Evolutionary conservation across 2,329 filamentous ascomycete species (phyloP).

Genomic region (Colletotrichum musicola): DNA sequence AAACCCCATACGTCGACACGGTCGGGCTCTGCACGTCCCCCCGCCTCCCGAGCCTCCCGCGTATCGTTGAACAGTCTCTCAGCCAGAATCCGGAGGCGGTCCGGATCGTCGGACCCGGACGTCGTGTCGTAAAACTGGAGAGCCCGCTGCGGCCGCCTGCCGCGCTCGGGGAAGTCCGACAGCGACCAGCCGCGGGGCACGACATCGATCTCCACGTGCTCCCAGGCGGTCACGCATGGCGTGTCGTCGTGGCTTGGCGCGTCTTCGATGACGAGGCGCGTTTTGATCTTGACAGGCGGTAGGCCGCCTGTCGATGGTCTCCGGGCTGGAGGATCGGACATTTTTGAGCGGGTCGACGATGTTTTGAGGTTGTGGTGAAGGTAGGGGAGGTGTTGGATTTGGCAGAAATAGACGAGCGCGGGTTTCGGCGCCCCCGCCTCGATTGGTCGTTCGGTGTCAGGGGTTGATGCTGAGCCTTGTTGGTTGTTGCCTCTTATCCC

Average conservation of each 20-base stretch:
- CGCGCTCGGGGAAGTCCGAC: background rate
- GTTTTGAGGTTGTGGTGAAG: no score
- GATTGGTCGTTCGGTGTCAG: no score
- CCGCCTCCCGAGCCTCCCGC: background rate
- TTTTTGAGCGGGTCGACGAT: background rate
- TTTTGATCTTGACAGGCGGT: background rate
- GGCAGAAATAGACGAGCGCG: no score
- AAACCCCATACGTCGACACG: constrained; percentile 26
- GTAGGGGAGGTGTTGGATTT: no score
- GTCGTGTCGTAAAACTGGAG: constrained; percentile 31
- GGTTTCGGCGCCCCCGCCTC: no score
- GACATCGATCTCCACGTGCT: background rate
- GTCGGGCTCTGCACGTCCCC: background rate
- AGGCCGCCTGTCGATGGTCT: constrained; percentile 3
- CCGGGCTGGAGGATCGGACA: constrained; percentile 1
- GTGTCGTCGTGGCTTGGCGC: constrained; percentile 9
- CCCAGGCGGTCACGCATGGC: constrained; percentile 29
- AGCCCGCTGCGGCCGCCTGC: constrained; percentile 13
- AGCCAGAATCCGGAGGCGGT: constrained; percentile 6
- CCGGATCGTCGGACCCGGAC: background rate
- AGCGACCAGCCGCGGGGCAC: background rate
- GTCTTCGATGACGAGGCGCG: constrained; percentile 5
- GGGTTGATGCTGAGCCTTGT: no score
- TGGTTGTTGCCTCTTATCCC: no score
- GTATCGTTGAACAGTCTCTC: constrained; percentile 7